Evolutionary conservation across 2,329 filamentous ascomycete species (phyloP).

Genomic region (Aspergillus aculeatinus): DNA sequence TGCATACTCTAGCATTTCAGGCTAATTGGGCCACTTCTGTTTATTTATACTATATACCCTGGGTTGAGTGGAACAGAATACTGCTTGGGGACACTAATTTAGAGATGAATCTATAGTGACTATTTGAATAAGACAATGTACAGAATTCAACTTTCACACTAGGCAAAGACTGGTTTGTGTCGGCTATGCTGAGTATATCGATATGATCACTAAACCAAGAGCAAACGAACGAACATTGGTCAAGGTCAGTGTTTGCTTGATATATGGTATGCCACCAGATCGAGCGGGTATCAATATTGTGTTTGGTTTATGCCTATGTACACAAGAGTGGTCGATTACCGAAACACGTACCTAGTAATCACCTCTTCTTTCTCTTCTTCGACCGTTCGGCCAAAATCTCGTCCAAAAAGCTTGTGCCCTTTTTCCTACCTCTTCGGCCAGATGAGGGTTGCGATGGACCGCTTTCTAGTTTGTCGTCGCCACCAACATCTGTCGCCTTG

Average conservation of each 20-base stretch:
- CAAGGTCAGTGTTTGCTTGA: neutral
- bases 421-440: constrained; percentile 35
- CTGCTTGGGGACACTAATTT: constrained; percentile 7
- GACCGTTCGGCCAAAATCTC: constrained; percentile 49
- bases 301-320: constrained; percentile 5
- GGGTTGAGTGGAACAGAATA: constrained; percentile 6
- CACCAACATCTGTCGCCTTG: neutral
- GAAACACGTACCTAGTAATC: constrained; percentile 6
- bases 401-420: constrained; percentile 54
- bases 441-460: constrained; percentile 13
- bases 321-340: neutral
- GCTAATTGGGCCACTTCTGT: neutral
- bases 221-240: too few relatives aligned
- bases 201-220: neutral
- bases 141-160: neutral
- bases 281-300: constrained; percentile 9
- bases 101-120: constrained; percentile 3
- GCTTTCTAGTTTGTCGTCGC: constrained; percentile 11
- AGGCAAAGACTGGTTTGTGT: neutral
- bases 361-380: constrained; percentile 52
- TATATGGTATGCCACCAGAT: neutral
- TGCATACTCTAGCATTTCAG: constrained; percentile 2
- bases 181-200: neutral
- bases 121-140: neutral
- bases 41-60: constrained; percentile 12